phyloP scores from a whole-genome alignment of 345 rosid species.

The Viola odorata region DNA sequence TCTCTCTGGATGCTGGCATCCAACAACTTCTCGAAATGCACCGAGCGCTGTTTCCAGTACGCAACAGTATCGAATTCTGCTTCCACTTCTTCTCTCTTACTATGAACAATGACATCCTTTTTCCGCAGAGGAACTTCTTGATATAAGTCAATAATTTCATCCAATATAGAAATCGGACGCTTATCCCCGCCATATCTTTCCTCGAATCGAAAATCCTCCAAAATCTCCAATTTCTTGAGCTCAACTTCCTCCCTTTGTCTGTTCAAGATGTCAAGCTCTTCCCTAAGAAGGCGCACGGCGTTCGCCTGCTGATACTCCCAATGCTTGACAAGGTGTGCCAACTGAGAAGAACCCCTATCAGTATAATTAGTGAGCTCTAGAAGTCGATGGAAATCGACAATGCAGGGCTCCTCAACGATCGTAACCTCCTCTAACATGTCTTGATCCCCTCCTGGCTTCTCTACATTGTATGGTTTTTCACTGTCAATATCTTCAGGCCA shows the following conservation, averaged over 20 bases:
- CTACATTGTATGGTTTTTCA: conserved; percentile 84
- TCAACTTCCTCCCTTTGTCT: conserved; percentile 79
- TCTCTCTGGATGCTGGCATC: conserved; percentile 76
- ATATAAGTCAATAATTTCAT: conserved; percentile 43
- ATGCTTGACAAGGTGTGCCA: conserved; percentile 72
- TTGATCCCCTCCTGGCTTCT: conserved; percentile 64
- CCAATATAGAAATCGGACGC: conserved; percentile 58
- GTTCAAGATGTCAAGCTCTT: conserved; percentile 73
- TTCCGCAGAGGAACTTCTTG: conserved; percentile 51
- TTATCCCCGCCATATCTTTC: conserved; percentile 48
- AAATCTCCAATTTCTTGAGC: conserved; percentile 73
- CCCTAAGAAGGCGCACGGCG: conserved; percentile 66
- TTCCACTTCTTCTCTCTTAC: conserved; percentile 52
- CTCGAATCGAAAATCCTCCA: conserved; percentile 83
- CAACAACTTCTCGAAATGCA: conserved; percentile 55
- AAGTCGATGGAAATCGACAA: conserved; percentile 65
- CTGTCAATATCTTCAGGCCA: conserved; percentile 91
- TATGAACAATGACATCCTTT: conserved; percentile 40
- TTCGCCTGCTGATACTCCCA: conserved; percentile 84
- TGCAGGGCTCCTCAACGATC: conserved; percentile 41
- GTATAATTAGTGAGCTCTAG: conserved; percentile 52
- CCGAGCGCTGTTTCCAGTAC: conserved; percentile 74
- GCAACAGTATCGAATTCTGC: conserved; percentile 65
- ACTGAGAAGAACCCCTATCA: conserved; percentile 70
- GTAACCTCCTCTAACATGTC: conserved; percentile 87